Evolutionary conservation across 1,284 basidiomycete species (phyloP).

Genomic region (Hemileia vastatrix): DNA sequence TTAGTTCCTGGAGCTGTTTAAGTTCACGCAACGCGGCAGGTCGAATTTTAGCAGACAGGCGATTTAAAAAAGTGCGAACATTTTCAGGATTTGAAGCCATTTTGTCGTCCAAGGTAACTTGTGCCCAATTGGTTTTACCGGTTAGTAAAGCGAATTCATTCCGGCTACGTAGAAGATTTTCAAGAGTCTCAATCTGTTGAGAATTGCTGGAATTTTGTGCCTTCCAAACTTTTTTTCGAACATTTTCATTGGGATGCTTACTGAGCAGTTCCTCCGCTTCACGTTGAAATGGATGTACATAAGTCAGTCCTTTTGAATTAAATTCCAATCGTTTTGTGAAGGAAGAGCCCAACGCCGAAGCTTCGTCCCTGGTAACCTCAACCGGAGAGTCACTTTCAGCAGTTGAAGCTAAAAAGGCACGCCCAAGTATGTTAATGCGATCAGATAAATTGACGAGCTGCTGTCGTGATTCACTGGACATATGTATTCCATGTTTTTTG

Average conservation of each 20-base stretch:
- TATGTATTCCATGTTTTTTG: constrained; percentile 12
- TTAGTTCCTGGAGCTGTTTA: constrained; percentile 59
- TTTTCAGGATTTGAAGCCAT: constrained; percentile 72
- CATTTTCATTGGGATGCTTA: constrained; percentile 21
- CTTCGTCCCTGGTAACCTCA: not conserved
- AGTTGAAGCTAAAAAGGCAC: not conserved
- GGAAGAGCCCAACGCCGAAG: not conserved
- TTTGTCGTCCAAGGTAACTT: constrained; percentile 77
- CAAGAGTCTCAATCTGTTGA: constrained; percentile 62
- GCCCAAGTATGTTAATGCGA: not conserved
- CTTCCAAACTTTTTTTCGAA: constrained; percentile 23
- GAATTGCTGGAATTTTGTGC: constrained; percentile 34
- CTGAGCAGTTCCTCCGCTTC: constrained; percentile 21
- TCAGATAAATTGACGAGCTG: constrained; percentile 8
- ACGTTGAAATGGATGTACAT: not conserved
- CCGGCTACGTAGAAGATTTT: constrained; percentile 62
- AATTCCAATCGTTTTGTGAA: not conserved
- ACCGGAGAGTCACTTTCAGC: not conserved
- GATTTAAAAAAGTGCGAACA: constrained; percentile 20
- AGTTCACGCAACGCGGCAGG: constrained; percentile 66
- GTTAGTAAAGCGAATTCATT: constrained; percentile 70
- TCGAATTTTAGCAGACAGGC: constrained; percentile 62
- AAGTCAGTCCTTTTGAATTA: not conserved
- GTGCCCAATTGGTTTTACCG: constrained; percentile 69
- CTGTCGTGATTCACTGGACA: not conserved